phyloP scores from a whole-genome alignment of 2,329 filamentous ascomycete species.

The Alternaria atra region DNA sequence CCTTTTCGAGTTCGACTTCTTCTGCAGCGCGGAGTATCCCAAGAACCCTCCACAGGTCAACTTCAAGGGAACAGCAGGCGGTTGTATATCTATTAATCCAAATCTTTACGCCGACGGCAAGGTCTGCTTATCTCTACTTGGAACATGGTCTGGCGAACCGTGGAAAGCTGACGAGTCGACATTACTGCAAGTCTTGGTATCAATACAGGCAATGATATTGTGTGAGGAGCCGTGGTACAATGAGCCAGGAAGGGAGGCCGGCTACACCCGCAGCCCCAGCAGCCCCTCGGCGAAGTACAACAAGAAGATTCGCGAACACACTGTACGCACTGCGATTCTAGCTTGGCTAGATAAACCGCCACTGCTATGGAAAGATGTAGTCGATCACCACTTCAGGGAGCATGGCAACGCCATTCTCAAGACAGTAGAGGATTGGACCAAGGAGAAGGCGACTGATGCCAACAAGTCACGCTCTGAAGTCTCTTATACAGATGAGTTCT shows the following conservation, averaged over 20 bases:
- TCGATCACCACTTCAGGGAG: slow-evolving; percentile 35
- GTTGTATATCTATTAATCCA: slow-evolving; percentile 58
- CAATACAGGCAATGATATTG: slow-evolving; percentile 67
- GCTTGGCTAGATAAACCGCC: slow-evolving; percentile 39
- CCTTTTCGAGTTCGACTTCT: slow-evolving; percentile 65
- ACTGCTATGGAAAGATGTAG: slow-evolving; percentile 36
- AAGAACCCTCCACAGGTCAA: slow-evolving; percentile 52
- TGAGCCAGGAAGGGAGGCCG: slow-evolving; percentile 57
- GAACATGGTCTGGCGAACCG: slow-evolving; percentile 55
- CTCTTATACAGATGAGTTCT: neutral
- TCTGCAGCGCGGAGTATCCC: slow-evolving; percentile 56
- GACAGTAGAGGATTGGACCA: slow-evolving; percentile 32
- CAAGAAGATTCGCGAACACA: slow-evolving; percentile 31
- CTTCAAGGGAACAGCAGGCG: slow-evolving; percentile 59
- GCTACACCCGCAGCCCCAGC: neutral
- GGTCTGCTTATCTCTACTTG: slow-evolving; percentile 36
- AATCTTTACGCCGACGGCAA: slow-evolving; percentile 62
- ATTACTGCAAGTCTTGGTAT: slow-evolving; percentile 63
- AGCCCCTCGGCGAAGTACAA: slow-evolving; percentile 40
- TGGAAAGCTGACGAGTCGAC: slow-evolving; percentile 61
- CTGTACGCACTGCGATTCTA: slow-evolving; percentile 45
- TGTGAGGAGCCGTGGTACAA: slow-evolving; percentile 64
- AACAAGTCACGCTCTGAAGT: neutral
- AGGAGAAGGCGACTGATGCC: neutral
- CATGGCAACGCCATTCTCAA: slow-evolving; percentile 36